Base-by-base conservation (phyloP, 2,329 filamentous ascomycete genomes). In the Byssoonygena ceratinophila region DNA sequence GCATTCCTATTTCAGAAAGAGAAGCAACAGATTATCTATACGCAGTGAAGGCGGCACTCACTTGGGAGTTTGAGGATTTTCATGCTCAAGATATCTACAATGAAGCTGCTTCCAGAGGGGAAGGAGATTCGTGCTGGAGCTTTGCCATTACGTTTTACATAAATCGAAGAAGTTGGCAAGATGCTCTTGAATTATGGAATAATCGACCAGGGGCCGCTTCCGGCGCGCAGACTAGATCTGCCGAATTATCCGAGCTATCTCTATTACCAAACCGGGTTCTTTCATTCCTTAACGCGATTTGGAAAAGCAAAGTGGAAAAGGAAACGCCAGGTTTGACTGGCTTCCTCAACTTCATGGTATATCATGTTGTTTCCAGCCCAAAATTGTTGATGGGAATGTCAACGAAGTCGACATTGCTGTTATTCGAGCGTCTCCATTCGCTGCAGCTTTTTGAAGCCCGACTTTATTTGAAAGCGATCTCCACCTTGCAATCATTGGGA, bases 11-110 rank as follows among this genome's bases (percentile, higher is more conserved):
- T 1, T 51, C 65, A 7, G 51, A 67, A 34, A 71, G 74, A 23
- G 67, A 64, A 1, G 58, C 64, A 6, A 63, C 65, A 3, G 70
- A 75, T 49, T 80, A 78, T 59, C 60, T 67, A 48, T 61, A 66
- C 37, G 67, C 72, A 23, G 68, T 75, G 20, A 64, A 65, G 40
- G 70, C 76, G 20, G 69, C 74, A 54, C 56, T 78, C 14, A 43
- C 55, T 23, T 61, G 58, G n/a, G 62, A 73, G 14, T 61, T 67
- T 18, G 63, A 71, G 54, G 54, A 69, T 12, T 66, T 67, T 2
- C 59, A 60, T 3, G 67, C 73, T 9, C 63, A 69, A 9, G 52
- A 59, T 12, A 59, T 76, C n/a, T 72, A 74, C 52, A 57, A 68
- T 36, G 64, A 73, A 58, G 71, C 73, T 9, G 59, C 60, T 44